Base-by-base conservation (phyloP, 78 protist species). In the Salpingoeca rosetta region DNA sequence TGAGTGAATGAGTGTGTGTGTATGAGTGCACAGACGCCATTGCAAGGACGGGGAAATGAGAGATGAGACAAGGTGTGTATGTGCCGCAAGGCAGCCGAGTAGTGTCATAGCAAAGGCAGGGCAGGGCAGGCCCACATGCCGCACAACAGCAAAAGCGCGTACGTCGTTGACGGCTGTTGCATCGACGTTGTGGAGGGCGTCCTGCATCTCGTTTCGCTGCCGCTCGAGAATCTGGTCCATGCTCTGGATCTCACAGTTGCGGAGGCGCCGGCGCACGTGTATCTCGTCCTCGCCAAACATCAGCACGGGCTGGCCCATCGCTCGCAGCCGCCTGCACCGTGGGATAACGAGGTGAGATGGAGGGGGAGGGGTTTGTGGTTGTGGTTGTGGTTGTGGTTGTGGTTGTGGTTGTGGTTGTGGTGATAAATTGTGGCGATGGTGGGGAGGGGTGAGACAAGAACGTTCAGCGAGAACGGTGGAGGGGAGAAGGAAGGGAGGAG, bases 261-360 rank as follows among this genome's bases (percentile, higher is more conserved):
- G 36, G 25, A 17, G 41, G 42, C 27, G 27, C 3, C 80, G 39
- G 36, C 82, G 26, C 25, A 42, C 2, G 42, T 22, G 12, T 22
- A 44, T 44, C 0, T 35, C 26, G 40, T 3, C 26, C 81, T 88
- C 91, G 77, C 88, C 91, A 37, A 88, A 88, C 39, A 88, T 78
- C 37, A 42, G 36, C 44, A 88, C 81, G 39, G 91, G 91, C 57
- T 56, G 72, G 79, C 81, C 56, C 2, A 56, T 81, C 65, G 0
- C 36, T 2, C 90, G 82, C 81, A 87, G 74, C 39, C 65, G 83
- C n/a, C 84, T 51, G 17, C 65, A 17, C 65, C 17, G 31, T 17
- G 65, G 17, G 65, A 7, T 17, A 51, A 7, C 65, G 17, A 51
- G 65, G 7, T 51, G 7, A 17, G 17, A 7, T 22, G 31, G 31